Evolutionary conservation across 2,329 filamentous ascomycete species (phyloP), one percentile per base, ranked within the genome.

Genomic region (Chlorencoelia australis): DNA sequence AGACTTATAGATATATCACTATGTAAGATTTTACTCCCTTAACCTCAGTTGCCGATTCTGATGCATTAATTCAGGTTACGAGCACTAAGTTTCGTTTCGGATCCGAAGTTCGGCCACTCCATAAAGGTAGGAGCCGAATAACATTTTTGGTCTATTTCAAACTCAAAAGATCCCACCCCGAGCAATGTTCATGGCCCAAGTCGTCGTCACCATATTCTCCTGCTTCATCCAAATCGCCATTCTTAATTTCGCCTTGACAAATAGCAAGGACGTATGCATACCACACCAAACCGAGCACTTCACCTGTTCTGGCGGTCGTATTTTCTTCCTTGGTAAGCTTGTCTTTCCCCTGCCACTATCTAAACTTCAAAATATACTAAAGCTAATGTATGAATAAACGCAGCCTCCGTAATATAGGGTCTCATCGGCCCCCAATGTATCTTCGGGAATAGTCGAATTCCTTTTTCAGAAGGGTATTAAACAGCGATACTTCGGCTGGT

Each of bases 401-500:
- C 69, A 82, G 74, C 75, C 1, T 82, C 78, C 7, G 66, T 83
- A 28, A 73, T 83, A 49, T 83, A 79, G 81, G 81, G 82, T 40
- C 68, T 78, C 37, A 82, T 86, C 42, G 82, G 81, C 0, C 81
- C 82, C 0, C 32, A 34, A 14, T 19, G 13, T 84, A 65, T 49
- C 33, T 65, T 19, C 30, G 81, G 79, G 73, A 4, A 30, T 46
- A 55, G 71, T 82, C 5, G 81, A 80, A 6, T 69, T 71, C 36
- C 45, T 79, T 26, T 85, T 85, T 63, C 82, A 84, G 59, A 78
- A 71, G 49, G 74, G 67, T 45, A 71, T 85, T 52, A 71, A 73
- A 53, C 66, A 75, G 40, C 68, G 70, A 44, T 80, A 71, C 58
- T 72, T 68, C 5, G 79, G 75, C 24, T 85, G 80, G 81, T 86